Evolutionary conservation across 2,329 filamentous ascomycete genomes (phyloP), one percentile per base, ranked within the genome.

Genomic region (Colletotrichum navitas): DNA sequence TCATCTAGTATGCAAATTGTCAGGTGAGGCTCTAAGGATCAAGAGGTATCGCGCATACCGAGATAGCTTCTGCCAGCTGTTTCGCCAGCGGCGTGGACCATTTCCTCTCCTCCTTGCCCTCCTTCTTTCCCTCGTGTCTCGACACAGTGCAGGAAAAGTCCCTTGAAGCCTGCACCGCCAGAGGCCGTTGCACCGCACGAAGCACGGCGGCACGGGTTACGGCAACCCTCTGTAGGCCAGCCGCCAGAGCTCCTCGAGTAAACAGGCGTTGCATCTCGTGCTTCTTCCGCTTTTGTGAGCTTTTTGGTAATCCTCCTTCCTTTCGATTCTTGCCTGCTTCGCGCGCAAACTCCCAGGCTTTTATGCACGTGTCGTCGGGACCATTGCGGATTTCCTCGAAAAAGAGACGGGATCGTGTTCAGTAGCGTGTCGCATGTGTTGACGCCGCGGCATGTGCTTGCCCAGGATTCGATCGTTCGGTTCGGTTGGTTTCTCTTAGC

Each of bases 81-180:
- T 96, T 95, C 10, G 95, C 95, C 73, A 99, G 83, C 18, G 95
- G 95, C 3, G 95, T 99, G 2, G 95, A 97, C 94, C 95, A 98
- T 85, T 93, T 84, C 74, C 92, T 87, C 66, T 84, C 83, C 47
- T 74, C 6, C 41, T 49, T 39, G 7, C 71, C 54, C 6, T 18
- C 32, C 21, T 39, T 56, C n/a, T 39, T 36, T n/a, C 39, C 32
- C 7, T 66, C 56, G 26, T 29, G 36, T 54, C 39, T 66, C 5
- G 61, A 51, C 12, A 75, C 74, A 1, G 79, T 80, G 39, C 75
- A 66, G 6, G 78, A 77, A 26, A 82, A 78, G 67, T 67, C 66
- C 41, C 77, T 76, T 34, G 49, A 58, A 51, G 36, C 26, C 21
- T 36, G 55, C 41, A 49, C 34, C 21, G 29, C 21, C 59, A 34